These are phyloP conservation scores for Leptographium radiaticola DNA, from an alignment of 2,329 filamentous ascomycete genomes.

Conservation along the genomic window DNA sequence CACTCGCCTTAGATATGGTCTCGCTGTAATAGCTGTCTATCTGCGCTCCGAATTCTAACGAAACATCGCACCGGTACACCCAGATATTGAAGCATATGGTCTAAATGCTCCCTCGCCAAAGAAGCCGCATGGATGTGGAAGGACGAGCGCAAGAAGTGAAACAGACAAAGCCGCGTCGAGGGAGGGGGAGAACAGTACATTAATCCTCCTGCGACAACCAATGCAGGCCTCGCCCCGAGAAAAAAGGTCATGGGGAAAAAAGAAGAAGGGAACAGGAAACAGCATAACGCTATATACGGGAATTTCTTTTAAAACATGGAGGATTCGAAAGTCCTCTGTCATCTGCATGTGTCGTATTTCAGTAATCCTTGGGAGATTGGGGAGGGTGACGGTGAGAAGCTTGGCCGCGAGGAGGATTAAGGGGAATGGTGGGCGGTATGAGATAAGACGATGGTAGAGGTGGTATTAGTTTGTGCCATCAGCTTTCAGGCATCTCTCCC, in stretches of 20 bases:
- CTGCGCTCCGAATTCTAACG: not conserved
- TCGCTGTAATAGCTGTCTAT: not conserved
- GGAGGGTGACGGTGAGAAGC: not conserved
- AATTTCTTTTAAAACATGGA: not conserved
- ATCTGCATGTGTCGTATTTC: conserved; percentile 3
- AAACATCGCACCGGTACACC: not conserved
- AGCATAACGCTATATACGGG: conserved; percentile 8
- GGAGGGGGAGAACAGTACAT: not conserved
- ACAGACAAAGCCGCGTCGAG: not conserved
- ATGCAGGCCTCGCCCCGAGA: not conserved
- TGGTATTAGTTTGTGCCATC: not conserved
- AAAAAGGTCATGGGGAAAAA: not conserved
- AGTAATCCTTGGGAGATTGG: conserved; percentile 1
- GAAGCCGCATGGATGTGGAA: not conserved
- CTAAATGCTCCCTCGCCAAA: not conserved
- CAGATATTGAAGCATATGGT: not conserved
- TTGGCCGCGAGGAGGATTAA: not conserved
- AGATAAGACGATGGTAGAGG: not conserved
- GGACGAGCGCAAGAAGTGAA: not conserved
- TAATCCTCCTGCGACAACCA: not conserved
- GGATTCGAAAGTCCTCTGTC: not conserved
- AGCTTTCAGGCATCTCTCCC: not conserved
- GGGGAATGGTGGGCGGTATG: not conserved
- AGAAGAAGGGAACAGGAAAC: not conserved
- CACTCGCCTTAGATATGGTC: not conserved